Conservation (phyloP, 2,329 filamentous ascomycete genomes). For the Hypomyces rosellus region DNA sequence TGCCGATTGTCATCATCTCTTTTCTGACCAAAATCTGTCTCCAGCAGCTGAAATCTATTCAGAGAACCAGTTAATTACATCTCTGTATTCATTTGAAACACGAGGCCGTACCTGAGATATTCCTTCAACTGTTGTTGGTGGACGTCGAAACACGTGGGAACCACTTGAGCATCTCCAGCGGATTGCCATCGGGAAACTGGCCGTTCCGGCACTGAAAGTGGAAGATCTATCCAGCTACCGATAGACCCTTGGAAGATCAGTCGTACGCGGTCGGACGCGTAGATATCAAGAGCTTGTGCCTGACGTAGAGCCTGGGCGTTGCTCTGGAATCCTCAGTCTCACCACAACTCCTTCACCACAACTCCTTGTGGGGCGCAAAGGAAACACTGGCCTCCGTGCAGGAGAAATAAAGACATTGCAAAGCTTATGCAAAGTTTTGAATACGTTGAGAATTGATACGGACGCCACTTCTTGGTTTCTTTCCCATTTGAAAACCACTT, state of each 20-base stretch:
- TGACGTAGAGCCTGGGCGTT: constrained; percentile 11
- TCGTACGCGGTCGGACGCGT: background rate
- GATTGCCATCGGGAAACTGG: no score
- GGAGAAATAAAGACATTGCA: constrained; percentile 5
- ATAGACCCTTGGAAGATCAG: background rate
- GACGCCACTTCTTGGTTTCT: background rate
- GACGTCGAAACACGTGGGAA: no score
- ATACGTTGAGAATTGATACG: no score
- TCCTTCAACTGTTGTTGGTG: no score
- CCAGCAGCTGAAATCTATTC: no score
- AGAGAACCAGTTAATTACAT: no score
- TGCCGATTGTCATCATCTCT: no score
- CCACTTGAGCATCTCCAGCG: no score
- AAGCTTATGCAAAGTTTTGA: constrained; percentile 1
- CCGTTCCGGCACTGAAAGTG: background rate
- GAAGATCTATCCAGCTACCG: background rate
- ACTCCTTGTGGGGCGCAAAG: constrained; percentile 14
- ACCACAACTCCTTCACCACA: constrained; percentile 9
- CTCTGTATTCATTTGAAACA: no score
- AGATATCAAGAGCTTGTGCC: background rate
- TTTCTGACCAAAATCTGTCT: no score
- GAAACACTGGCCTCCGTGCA: background rate
- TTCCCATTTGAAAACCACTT: no score
- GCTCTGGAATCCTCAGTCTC: constrained; percentile 21
- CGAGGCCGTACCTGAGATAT: no score